Conservation (phyloP, 1,284 basidiomycete species). For the Ceratobasidium sp. region DNA sequence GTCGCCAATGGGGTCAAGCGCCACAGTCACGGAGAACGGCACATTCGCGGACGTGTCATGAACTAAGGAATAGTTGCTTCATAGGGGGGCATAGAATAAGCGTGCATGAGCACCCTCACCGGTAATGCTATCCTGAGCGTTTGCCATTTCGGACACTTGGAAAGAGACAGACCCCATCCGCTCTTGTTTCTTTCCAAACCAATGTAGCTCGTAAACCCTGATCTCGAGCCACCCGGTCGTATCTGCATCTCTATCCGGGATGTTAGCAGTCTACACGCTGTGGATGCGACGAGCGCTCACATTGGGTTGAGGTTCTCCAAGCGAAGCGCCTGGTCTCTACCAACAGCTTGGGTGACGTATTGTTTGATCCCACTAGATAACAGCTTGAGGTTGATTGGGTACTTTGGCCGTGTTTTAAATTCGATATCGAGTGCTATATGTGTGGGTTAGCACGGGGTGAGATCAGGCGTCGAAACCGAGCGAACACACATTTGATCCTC, state of each 20-base stretch:
- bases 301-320: slow-evolving; percentile 4
- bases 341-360: not conserved
- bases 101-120: not conserved
- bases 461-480: not conserved
- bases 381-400: not conserved
- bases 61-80: not conserved
- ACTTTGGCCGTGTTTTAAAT: no score
- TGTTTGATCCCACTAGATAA: not conserved
- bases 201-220: slow-evolving; percentile 1
- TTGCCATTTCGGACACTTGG: no score
- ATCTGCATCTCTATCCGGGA: not conserved
- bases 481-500: not conserved
- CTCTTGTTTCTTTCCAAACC: not conserved
- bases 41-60: not conserved
- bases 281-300: not conserved
- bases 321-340: not conserved
- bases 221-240: not conserved
- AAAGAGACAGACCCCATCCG: not conserved
- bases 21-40: not conserved
- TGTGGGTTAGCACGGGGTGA: not conserved
- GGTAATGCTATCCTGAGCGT: not conserved
- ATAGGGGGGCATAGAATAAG: not conserved
- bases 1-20: not conserved
- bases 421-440: not conserved
- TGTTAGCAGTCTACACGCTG: not conserved